A percentile compares a stretch with the other conserved stretches of the same genome.
These are phyloP conservation scores for Paramyrothecium roridum DNA, from an alignment of 2,329 filamentous ascomycete genomes.

Conservation along the genomic window DNA sequence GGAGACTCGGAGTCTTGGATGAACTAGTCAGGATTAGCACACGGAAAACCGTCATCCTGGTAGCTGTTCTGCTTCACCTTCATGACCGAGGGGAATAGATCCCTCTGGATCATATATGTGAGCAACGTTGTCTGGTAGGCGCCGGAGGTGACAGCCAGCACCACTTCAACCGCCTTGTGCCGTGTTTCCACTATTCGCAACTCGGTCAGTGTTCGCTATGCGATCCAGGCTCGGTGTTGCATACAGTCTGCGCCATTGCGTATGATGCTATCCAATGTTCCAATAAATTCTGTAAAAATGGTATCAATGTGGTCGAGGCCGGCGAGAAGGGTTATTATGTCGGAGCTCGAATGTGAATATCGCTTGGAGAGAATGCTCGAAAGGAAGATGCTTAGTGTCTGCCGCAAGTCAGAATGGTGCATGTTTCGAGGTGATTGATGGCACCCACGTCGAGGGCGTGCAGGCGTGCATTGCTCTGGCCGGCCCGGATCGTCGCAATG, in stretches of 20 bases:
- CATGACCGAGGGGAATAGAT: slow-evolving; percentile 91
- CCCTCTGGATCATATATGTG: slow-evolving; percentile 91
- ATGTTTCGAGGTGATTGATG: slow-evolving; percentile 27
- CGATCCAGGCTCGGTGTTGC: slow-evolving; percentile 6
- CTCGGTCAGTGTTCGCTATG: slow-evolving; percentile 18
- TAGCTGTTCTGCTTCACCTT: slow-evolving; percentile 57
- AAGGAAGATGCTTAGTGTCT: slow-evolving; percentile 90
- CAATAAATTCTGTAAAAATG: slow-evolving; percentile 85
- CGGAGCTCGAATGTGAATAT: slow-evolving; percentile 92
- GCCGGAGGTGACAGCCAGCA: slow-evolving; percentile 83
- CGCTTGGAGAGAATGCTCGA: slow-evolving; percentile 79
- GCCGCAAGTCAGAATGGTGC: slow-evolving; percentile 21
- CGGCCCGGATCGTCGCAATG: slow-evolving; percentile 64
- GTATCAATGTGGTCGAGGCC: slow-evolving; percentile 85
- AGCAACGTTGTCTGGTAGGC: slow-evolving; percentile 93
- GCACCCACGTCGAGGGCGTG: slow-evolving; percentile 79
- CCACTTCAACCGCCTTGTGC: slow-evolving; percentile 75
- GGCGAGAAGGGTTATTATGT: slow-evolving; percentile 86
- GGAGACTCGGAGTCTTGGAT: slow-evolving; percentile 73
- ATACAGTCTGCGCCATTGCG: slow-evolving; percentile 69
- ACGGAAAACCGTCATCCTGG: neutral
- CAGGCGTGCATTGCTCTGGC: slow-evolving; percentile 60
- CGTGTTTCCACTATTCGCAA: slow-evolving; percentile 63
- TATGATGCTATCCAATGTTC: slow-evolving; percentile 77
- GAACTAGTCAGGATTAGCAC: slow-evolving; percentile 47